Base-by-base conservation (phyloP, 2,329 filamentous ascomycete genomes). In the Trichoderma koningiopsis region DNA sequence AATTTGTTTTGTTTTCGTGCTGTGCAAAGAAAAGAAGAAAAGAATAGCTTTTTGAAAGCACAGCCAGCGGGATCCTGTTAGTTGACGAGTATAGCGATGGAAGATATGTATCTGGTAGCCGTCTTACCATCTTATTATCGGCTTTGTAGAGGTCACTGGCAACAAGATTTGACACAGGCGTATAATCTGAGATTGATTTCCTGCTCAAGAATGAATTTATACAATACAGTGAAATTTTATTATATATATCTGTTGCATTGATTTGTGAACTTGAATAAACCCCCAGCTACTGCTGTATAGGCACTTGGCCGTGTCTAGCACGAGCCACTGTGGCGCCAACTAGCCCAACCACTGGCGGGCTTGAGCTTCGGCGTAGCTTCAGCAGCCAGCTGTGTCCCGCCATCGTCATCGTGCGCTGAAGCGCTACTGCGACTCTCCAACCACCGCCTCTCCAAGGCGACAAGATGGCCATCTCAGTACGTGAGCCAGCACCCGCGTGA, bases 381-480 rank as follows among this genome's bases (percentile, higher is more conserved):
- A 61, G 37, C 35, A 40, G 57, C 59, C 52, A 59, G 47, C 43
- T 37, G 49, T 43, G 70, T 76, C 76, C 76, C 75, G 62, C 74
- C 72, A 74, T 76, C 77, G 76, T 78, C 76, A 78, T 78, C 72
- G 76, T 74, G 73, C 72, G 61, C 66, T 61, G 57, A 59, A 59
- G 33, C 56, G 71, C 72, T 47, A 16, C 56, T 55, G 61, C 58
- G 68, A 65, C 47, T 55, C 52, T 47, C 40, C 56, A 63, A 59
- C 40, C 56, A 66, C 70, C 53, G 60, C 63, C 68, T 57, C 64
- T 70, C 43, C 68, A 52, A 76, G 77, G 77, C 75, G 72, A 74
- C 75, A 77, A 75, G 70, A 79, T 79, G 77, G 77, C 77, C 61
- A 78, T 79, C 71, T 79, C 77, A 74, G 77, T 79, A 74, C 43